A percentile compares a stretch with the other conserved stretches of the same genome.
Conservation (phyloP, 1,284 basidiomycete species). For the Naganishia albida region DNA sequence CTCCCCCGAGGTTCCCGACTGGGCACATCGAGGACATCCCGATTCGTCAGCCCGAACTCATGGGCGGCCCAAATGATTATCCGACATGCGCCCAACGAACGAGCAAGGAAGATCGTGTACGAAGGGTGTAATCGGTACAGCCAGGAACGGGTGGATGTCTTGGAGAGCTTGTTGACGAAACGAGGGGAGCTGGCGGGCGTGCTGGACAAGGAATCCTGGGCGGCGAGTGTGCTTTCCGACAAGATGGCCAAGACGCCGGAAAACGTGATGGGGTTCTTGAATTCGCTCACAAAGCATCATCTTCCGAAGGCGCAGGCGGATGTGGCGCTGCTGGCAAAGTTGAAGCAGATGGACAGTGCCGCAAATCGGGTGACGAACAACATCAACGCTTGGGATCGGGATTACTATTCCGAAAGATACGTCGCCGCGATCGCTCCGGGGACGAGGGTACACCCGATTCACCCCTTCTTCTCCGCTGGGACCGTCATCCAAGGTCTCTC, state of each 20-base stretch:
- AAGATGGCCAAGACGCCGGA: slow-evolving; percentile 93
- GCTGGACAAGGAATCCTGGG: slow-evolving; percentile 79
- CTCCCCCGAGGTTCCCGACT: slow-evolving; percentile 58
- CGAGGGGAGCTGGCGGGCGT: slow-evolving; percentile 77
- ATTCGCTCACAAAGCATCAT: slow-evolving; percentile 74
- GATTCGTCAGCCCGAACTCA: slow-evolving; percentile 74
- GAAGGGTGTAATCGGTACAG: slow-evolving; percentile 64
- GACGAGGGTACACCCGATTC: slow-evolving; percentile 65
- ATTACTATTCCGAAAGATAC: slow-evolving; percentile 65
- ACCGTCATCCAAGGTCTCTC: slow-evolving; percentile 85
- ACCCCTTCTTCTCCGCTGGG: slow-evolving; percentile 70
- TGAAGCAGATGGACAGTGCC: slow-evolving; percentile 67
- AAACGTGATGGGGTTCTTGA: slow-evolving; percentile 82
- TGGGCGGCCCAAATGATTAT: slow-evolving; percentile 90
- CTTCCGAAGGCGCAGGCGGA: slow-evolving; percentile 71
- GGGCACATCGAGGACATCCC: slow-evolving; percentile 21
- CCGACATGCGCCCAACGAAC: slow-evolving; percentile 78
- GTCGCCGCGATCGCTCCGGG: slow-evolving; percentile 63
- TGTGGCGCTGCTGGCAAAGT: slow-evolving; percentile 66
- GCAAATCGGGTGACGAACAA: slow-evolving; percentile 51
- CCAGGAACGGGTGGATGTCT: slow-evolving; percentile 55
- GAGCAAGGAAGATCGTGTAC: slow-evolving; percentile 78
- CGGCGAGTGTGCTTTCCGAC: slow-evolving; percentile 78
- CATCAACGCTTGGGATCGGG: slow-evolving; percentile 89
- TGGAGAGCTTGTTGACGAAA: slow-evolving; percentile 74